phyloP scores from a whole-genome alignment of 2,329 filamentous ascomycete species.

The Phyllosticta paracitricarpa region DNA sequence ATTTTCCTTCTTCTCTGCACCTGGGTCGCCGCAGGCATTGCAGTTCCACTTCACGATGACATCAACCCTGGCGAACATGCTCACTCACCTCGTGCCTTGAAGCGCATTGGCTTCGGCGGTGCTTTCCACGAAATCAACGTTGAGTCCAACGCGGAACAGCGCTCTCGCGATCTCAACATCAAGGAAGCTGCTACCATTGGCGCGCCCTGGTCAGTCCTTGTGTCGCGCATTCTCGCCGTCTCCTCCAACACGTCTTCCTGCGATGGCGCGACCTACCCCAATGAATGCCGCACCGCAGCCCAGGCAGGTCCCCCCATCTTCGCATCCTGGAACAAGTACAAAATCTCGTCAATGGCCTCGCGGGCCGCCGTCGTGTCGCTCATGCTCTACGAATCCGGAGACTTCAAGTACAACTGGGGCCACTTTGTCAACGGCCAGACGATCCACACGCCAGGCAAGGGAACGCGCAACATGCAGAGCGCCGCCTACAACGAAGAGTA shows the following conservation, averaged over 20 bases:
- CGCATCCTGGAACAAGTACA: conserved; percentile 47
- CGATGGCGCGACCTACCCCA: conserved; percentile 32
- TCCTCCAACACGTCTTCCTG: conserved; percentile 50
- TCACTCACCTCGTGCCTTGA: not conserved
- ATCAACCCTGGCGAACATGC: not conserved
- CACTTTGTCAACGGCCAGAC: conserved; percentile 37
- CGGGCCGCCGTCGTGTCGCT: conserved; percentile 62
- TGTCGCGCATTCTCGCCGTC: conserved; percentile 39
- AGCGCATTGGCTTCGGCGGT: not conserved
- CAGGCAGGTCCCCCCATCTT: conserved; percentile 50
- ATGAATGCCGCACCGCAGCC: conserved; percentile 57
- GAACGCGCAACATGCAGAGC: conserved; percentile 59
- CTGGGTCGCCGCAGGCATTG: not conserved
- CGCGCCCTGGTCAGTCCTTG: conserved; percentile 13
- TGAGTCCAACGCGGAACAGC: not conserved
- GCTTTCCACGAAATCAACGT: not conserved
- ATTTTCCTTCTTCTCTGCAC: not conserved
- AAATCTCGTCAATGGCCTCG: conserved; percentile 44
- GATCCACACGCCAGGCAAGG: conserved; percentile 49
- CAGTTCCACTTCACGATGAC: not conserved
- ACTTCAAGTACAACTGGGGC: conserved; percentile 65
- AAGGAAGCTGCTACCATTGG: not conserved
- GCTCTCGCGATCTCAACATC: not conserved
- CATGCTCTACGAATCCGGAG: conserved; percentile 60
- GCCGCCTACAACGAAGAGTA: conserved; percentile 47